A percentile compares a stretch with the other conserved stretches of the same genome.
These are phyloP conservation scores for Lolium multiflorum DNA, from an alignment of 176 grass and related monocot species.

Conservation along the genomic window DNA sequence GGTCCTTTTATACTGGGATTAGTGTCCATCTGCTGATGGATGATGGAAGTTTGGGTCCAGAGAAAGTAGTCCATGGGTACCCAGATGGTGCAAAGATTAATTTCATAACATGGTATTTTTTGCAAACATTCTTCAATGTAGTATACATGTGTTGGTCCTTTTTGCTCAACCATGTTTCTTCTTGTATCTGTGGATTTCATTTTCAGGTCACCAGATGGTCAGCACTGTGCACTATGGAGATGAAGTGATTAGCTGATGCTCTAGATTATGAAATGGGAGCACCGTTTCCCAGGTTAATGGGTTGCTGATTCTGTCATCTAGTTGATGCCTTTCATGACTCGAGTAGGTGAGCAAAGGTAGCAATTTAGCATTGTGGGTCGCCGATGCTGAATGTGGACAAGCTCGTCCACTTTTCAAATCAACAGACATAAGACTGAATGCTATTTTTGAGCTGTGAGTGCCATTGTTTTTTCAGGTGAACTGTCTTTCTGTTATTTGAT, in stretches of 20 bases:
- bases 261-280: slow-evolving; percentile 25
- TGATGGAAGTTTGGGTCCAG: slow-evolving; percentile 76
- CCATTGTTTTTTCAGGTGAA: slow-evolving; percentile 1
- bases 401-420: slow-evolving; percentile 68
- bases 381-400: slow-evolving; percentile 70
- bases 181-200: slow-evolving; percentile 1
- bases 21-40: slow-evolving; percentile 67
- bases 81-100: slow-evolving; percentile 76
- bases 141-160: neutral
- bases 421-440: slow-evolving; percentile 62
- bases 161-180: neutral
- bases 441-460: slow-evolving; percentile 74
- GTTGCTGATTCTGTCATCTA: slow-evolving; percentile 31
- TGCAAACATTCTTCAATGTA: neutral
- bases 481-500: slow-evolving; percentile 22
- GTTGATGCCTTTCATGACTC: slow-evolving; percentile 27
- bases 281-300: neutral
- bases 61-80: slow-evolving; percentile 69
- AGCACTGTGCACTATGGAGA: slow-evolving; percentile 60
- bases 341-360: slow-evolving; percentile 60
- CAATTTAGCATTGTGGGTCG: slow-evolving; percentile 72
- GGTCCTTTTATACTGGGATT: slow-evolving; percentile 84
- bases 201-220: slow-evolving; percentile 79
- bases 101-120: slow-evolving; percentile 81
- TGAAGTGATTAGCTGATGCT: slow-evolving; percentile 62